These are phyloP conservation scores for Linanthus parryae DNA, from an alignment of 148 eudicot species.

Conservation along the genomic window DNA sequence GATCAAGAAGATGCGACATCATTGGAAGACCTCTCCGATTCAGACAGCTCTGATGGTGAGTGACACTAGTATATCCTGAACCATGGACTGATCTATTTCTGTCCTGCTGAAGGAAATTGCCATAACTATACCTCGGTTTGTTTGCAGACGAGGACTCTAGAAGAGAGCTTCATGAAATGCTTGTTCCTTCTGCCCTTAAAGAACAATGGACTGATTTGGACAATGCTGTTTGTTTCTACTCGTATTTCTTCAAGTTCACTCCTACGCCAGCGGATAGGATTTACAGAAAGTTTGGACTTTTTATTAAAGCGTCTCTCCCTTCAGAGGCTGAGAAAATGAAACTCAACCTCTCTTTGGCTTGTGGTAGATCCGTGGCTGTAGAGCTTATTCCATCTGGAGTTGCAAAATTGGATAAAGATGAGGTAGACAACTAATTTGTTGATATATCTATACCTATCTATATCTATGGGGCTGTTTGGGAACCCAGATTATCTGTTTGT, in stretches of 20 bases:
- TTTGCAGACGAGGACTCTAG: slow-evolving; percentile 60
- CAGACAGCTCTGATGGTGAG: slow-evolving; percentile 63
- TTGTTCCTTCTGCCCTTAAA: slow-evolving; percentile 66
- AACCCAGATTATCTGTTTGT: no score
- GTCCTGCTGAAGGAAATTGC: slow-evolving; percentile 1
- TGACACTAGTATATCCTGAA: slow-evolving; percentile 1
- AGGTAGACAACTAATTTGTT: slow-evolving; percentile 31
- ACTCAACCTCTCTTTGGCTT: slow-evolving; percentile 64
- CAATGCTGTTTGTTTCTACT: slow-evolving; percentile 37
- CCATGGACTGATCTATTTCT: not conserved
- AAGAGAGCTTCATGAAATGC: slow-evolving; percentile 77
- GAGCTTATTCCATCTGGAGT: slow-evolving; percentile 63
- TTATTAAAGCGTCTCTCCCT: slow-evolving; percentile 64
- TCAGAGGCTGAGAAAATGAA: slow-evolving; percentile 64
- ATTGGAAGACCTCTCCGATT: slow-evolving; percentile 38
- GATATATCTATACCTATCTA: no score
- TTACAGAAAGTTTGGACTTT: slow-evolving; percentile 71
- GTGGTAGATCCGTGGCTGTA: slow-evolving; percentile 64
- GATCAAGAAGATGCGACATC: slow-evolving; percentile 47
- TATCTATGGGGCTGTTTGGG: no score
- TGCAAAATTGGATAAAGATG: slow-evolving; percentile 42
- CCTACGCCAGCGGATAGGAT: slow-evolving; percentile 72
- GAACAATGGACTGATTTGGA: slow-evolving; percentile 47
- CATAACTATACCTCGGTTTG: slow-evolving; percentile 12
- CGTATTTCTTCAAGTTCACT: slow-evolving; percentile 58